phyloP scores from a whole-genome alignment of 148 eudicot genomes.

The Diospyros lotus region DNA sequence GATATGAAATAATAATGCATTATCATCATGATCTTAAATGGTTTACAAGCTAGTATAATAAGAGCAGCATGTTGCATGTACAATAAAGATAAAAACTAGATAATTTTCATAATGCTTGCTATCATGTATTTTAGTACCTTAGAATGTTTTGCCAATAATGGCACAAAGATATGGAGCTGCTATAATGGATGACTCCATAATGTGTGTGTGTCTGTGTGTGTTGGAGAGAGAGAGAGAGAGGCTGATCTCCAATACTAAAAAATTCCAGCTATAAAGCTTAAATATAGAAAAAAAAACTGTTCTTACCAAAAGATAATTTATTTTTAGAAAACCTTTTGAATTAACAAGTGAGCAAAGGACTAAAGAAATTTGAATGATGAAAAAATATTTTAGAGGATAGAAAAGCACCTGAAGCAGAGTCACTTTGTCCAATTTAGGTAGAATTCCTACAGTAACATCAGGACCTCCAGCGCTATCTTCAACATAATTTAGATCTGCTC shows the following conservation, averaged over 20 bases:
- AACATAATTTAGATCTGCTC: slow-evolving; percentile 73
- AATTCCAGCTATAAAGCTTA: too few species aligned
- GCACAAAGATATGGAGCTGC: neutral
- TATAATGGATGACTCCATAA: neutral
- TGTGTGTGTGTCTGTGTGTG: too few species aligned
- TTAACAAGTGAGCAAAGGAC: neutral
- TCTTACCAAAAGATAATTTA: too few species aligned
- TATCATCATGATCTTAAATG: neutral
- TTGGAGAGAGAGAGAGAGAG: neutral
- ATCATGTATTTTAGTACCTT: neutral
- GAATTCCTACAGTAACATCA: slow-evolving; percentile 85
- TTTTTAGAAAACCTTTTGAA: neutral
- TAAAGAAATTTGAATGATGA: neutral
- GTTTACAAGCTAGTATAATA: neutral
- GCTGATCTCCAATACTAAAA: too few species aligned
- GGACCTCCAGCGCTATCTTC: slow-evolving; percentile 99
- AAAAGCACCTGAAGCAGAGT: slow-evolving; percentile 83
- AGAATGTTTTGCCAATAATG: neutral
- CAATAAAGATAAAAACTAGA: neutral
- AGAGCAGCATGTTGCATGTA: neutral
- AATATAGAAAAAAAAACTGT: too few species aligned
- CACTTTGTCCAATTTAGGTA: slow-evolving; percentile 84
- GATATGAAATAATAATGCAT: too few species aligned
- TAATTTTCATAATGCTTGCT: neutral
- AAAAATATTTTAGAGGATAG: neutral